phyloP scores from a whole-genome alignment of 371 early-diverging fungal species.

The Mortierella sp. region DNA sequence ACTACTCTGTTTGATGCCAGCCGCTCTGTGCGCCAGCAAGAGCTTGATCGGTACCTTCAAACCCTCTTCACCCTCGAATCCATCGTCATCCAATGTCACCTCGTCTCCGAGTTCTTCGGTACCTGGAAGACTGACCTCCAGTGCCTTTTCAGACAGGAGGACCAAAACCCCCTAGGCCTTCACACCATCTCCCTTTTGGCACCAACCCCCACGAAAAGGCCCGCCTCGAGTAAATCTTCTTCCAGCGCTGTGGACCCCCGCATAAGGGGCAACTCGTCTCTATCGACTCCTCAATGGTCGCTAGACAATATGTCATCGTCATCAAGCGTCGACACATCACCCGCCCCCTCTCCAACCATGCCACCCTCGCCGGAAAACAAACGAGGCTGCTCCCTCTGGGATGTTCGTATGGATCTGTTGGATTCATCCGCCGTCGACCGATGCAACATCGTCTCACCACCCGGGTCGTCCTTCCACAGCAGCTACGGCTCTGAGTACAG shows the following conservation, averaged over 20 bases:
- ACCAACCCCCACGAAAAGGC: not conserved
- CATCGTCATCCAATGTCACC: constrained; percentile 14
- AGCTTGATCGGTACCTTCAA: constrained; percentile 19
- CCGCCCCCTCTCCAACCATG: not conserved
- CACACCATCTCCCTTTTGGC: not conserved
- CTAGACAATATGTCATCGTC: not conserved
- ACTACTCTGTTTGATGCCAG: not conserved
- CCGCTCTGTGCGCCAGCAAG: constrained; percentile 7
- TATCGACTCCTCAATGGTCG: not conserved
- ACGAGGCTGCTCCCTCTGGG: not conserved
- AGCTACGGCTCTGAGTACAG: not conserved
- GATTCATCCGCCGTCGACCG: not conserved
- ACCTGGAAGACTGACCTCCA: constrained; percentile 39
- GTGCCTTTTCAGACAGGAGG: constrained; percentile 11
- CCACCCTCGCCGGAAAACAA: not conserved
- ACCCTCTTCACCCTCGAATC: constrained; percentile 12
- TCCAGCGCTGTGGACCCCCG: not conserved
- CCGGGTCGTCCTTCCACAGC: constrained; percentile 15
- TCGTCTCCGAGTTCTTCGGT: constrained; percentile 48
- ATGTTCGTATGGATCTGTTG: not conserved
- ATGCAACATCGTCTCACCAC: not conserved
- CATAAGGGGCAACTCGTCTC: not conserved
- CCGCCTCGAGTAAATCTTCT: not conserved
- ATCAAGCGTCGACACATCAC: not conserved
- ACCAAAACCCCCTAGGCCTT: constrained; percentile 18